A percentile compares a stretch with the other conserved stretches of the same genome.
These are phyloP conservation scores for Fusarium agapanthi DNA, from an alignment of 2,329 filamentous ascomycete species.

Conservation along the genomic window DNA sequence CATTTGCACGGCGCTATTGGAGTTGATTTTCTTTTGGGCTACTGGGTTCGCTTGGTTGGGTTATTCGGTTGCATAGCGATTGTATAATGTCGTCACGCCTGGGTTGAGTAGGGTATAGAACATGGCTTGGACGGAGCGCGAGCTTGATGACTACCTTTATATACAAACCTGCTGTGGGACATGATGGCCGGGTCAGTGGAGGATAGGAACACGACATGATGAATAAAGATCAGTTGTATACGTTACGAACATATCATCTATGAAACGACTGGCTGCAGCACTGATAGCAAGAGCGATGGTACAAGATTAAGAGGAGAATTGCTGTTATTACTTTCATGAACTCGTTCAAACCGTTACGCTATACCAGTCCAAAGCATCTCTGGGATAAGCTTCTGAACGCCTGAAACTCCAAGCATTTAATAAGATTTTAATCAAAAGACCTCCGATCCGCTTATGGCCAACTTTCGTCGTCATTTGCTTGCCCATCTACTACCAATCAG, in stretches of 20 bases:
- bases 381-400: not conserved
- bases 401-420: constrained; percentile 13
- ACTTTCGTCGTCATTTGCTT: not conserved
- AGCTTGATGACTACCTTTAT: constrained; percentile 36
- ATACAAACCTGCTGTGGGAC: constrained; percentile 30
- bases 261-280: not conserved
- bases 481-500: constrained; percentile 74
- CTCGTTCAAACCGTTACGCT: constrained; percentile 16
- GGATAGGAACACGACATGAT: constrained; percentile 38
- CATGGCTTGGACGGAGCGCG: constrained; percentile 31
- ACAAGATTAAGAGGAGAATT: not conserved
- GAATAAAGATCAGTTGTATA: constrained; percentile 36
- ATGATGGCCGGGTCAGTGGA: constrained; percentile 6
- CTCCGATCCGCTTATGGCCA: not conserved
- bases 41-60: constrained; percentile 3
- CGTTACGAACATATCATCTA: not conserved
- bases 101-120: constrained; percentile 35
- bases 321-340: not conserved
- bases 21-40: constrained; percentile 22
- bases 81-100: constrained; percentile 34
- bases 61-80: constrained; percentile 27
- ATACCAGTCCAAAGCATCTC: constrained; percentile 2
- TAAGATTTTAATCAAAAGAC: not conserved
- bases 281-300: not conserved
- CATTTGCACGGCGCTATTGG: constrained; percentile 40